Evolutionary conservation across 148 eudicot genomes (phyloP).

Genomic region (Silene conica): DNA sequence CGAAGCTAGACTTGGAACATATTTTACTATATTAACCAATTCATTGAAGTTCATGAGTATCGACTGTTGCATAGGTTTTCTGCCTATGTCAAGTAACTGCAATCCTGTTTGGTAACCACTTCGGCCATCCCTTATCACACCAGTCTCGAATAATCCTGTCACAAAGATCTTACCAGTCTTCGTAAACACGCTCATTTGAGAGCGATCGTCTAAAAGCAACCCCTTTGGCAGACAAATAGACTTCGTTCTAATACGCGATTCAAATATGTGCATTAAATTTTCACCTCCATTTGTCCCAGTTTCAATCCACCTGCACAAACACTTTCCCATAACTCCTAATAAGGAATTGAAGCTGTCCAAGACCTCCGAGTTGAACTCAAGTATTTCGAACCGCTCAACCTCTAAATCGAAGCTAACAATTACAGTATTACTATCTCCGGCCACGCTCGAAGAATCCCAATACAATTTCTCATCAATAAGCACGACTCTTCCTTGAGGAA

Average conservation of each 20-base stretch:
- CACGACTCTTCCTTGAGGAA: background rate
- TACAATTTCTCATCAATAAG: constrained; percentile 3
- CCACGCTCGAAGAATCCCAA: background rate
- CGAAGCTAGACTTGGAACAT: constrained; percentile 11
- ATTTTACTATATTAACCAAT: background rate
- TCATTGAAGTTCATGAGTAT: background rate
- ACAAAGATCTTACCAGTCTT: too few species aligned
- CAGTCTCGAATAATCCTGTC: too few species aligned
- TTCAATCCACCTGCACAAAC: background rate
- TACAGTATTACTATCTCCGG: too few species aligned
- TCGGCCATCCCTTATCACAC: background rate
- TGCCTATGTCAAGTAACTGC: background rate
- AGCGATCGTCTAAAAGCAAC: too few species aligned
- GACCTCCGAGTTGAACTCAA: background rate
- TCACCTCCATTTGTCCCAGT: background rate
- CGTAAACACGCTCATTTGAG: too few species aligned
- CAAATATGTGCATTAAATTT: too few species aligned
- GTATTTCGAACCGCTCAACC: background rate
- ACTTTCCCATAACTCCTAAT: constrained; percentile 9
- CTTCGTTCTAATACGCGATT: too few species aligned
- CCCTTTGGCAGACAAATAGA: too few species aligned
- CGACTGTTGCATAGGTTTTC: background rate
- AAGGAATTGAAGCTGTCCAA: too few species aligned
- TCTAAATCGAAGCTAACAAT: constrained; percentile 11
- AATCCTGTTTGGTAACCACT: background rate